These are phyloP conservation scores for Daldinia childiae DNA, from an alignment of 495 filamentous ascomycete genomes.

Conservation along the genomic window DNA sequence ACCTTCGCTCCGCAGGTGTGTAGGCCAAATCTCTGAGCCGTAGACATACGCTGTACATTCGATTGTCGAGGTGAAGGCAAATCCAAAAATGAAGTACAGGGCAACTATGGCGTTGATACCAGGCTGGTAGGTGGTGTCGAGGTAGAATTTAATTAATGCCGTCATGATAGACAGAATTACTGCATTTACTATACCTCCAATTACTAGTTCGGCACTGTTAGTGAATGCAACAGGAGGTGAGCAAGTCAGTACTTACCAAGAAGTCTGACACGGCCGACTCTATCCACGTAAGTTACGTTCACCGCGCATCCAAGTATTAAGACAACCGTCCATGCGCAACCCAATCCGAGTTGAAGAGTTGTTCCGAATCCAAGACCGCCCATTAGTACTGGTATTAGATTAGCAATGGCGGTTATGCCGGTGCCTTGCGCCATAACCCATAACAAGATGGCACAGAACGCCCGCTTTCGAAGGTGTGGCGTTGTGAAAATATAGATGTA, in stretches of 20 bases:
- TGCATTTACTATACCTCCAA: slow-evolving; percentile 21
- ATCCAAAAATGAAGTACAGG: not conserved
- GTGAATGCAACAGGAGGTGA: not conserved
- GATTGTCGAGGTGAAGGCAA: slow-evolving; percentile 20
- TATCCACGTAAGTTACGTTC: not conserved
- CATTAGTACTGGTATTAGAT: slow-evolving; percentile 26
- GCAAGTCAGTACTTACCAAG: not conserved
- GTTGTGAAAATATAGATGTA: slow-evolving; percentile 2
- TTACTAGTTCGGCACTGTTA: slow-evolving; percentile 1
- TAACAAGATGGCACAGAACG: not conserved
- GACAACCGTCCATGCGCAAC: slow-evolving; percentile 15
- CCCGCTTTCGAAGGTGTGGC: not conserved
- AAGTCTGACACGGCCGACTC: not conserved
- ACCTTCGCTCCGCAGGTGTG: slow-evolving; percentile 27
- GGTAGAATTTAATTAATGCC: slow-evolving; percentile 17
- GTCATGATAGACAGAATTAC: slow-evolving; percentile 17
- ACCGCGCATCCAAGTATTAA: not conserved
- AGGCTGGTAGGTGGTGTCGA: not conserved
- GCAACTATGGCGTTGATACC: not conserved
- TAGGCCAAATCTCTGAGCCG: slow-evolving; percentile 30
- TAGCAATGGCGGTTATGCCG: not conserved
- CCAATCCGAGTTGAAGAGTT: slow-evolving; percentile 23
- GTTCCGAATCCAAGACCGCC: slow-evolving; percentile 16
- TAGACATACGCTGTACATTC: slow-evolving; percentile 27
- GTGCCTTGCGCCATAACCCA: not conserved